These are phyloP conservation scores for Delitschia confertaspora DNA, from an alignment of 495 filamentous ascomycete species.

Conservation along the genomic window DNA sequence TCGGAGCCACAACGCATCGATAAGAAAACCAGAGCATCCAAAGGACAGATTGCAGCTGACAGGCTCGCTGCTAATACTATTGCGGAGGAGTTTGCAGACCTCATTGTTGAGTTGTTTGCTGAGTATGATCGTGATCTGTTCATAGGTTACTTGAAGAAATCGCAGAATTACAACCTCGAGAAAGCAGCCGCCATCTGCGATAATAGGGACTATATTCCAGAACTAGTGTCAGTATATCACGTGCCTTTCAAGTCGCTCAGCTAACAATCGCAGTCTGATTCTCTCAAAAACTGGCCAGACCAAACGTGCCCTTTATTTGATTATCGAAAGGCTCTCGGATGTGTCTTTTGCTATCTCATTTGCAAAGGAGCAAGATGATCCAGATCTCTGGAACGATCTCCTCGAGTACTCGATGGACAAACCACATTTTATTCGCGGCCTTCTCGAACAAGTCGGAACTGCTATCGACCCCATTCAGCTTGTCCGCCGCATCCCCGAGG, in stretches of 20 bases:
- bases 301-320: constrained; percentile 79
- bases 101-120: constrained; percentile 76
- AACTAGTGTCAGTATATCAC: constrained; percentile 72
- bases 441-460: constrained; percentile 89
- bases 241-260: constrained; percentile 1
- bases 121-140: constrained; percentile 68
- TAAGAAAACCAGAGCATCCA: constrained; percentile 34
- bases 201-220: constrained; percentile 64
- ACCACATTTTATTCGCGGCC: constrained; percentile 80
- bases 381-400: constrained; percentile 88
- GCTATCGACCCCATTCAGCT: constrained; percentile 83
- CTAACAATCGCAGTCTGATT: constrained; percentile 46
- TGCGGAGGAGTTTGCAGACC: constrained; percentile 76
- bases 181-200: constrained; percentile 75
- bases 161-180: constrained; percentile 74
- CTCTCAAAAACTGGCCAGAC: constrained; percentile 90
- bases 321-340: constrained; percentile 79
- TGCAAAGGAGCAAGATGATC: constrained; percentile 83
- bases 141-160: constrained; percentile 77
- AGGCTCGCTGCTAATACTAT: constrained; percentile 49
- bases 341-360: constrained; percentile 88
- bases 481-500: constrained; percentile 82
- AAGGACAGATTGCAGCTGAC: constrained; percentile 29
- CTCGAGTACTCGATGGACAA: constrained; percentile 95
- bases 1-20: constrained; percentile 61